Base-by-base conservation (phyloP, 352 stramenopile genomes). In the Globisporangium iwayamae region DNA sequence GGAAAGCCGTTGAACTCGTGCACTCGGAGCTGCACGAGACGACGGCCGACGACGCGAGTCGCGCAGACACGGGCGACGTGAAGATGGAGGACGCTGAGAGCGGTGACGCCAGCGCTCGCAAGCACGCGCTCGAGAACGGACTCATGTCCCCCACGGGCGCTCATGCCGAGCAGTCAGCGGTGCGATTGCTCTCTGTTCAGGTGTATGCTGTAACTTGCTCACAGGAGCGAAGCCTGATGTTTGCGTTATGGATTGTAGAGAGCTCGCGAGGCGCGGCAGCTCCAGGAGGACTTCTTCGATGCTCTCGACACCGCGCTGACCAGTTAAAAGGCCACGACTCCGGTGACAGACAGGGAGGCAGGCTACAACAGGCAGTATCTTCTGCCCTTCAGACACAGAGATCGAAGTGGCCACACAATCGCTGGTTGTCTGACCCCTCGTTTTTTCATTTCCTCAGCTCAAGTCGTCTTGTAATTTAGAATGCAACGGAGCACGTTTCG, bases 281-380 rank as follows among this genome's bases (percentile, higher is more conserved):
- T 85, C 65, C 83, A 92, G 62, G 72, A 88, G 30, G 56, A 78
- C 41, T 92, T 92, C 65, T 92, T 92, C 65, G 55, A 66, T 16
- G 73, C 77, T 14, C 74, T 91, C 14, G 79, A 89, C 50, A 56
- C 70, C 20, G 71, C 80, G 45, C 76, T 86, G 41, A 71, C 68
- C 11, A 28, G 58, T 14, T 69, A 28, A 52, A 11, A 39, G 34
- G 10, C 34, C 34, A 39, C 34, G 10, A 39, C 34, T 39, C 34
- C 34, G 34, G 34, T 39, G 34, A 39, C 25, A 2, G 25, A 28
- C 25, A 28, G 25, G 25, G 1, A 28, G 25, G 25, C 10, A 39
- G 34, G 3, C 34, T 39, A 11, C 10, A 39, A 13, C 7, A 39
- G 34, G 34, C 34, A 11, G 34, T 39, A 3, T 11, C 10, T 7